Percentiles rank a stretch among this genome's conserved stretches.
Evolutionary conservation across 2,329 filamentous ascomycete species (phyloP).

Genomic region (Aureobasidium sp.): DNA sequence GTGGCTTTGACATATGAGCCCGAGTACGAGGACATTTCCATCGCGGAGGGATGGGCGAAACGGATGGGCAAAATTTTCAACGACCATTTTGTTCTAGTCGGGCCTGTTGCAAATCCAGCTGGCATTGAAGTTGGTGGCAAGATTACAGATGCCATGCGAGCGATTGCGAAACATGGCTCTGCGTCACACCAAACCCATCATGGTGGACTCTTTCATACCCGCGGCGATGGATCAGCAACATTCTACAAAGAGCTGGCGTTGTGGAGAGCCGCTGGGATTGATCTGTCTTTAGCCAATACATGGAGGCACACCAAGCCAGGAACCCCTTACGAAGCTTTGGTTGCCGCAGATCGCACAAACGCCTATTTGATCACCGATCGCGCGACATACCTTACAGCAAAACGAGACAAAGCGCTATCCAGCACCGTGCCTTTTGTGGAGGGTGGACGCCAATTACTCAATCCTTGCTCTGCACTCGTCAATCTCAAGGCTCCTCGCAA

Average conservation of each 20-base stretch:
- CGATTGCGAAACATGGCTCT: background rate
- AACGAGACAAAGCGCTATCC: constrained; percentile 17
- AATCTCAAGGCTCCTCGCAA: constrained; percentile 1
- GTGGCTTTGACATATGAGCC: constrained; percentile 24
- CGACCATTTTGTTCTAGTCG: constrained; percentile 23
- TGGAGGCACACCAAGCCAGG: constrained; percentile 19
- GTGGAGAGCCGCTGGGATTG: constrained; percentile 17
- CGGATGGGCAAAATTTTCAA: constrained; percentile 20
- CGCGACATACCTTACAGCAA: constrained; percentile 22
- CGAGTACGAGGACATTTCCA: constrained; percentile 20
- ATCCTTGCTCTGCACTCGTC: constrained; percentile 22
- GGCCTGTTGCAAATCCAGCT: background rate
- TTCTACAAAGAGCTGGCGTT: constrained; percentile 20
- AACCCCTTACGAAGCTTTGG: constrained; percentile 21
- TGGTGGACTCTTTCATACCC: constrained; percentile 18
- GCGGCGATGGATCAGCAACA: constrained; percentile 23
- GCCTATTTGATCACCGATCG: constrained; percentile 23
- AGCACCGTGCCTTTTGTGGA: constrained; percentile 17
- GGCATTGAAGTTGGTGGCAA: background rate
- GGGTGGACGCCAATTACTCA: constrained; percentile 19
- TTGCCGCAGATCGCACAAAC: constrained; percentile 18
- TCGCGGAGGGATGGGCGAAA: constrained; percentile 21
- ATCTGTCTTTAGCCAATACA: background rate
- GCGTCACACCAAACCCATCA: background rate
- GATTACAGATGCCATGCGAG: background rate